Evolutionary conservation across 2,329 filamentous ascomycete genomes (phyloP).

Genomic region (Gaeumannomyces sp.): DNA sequence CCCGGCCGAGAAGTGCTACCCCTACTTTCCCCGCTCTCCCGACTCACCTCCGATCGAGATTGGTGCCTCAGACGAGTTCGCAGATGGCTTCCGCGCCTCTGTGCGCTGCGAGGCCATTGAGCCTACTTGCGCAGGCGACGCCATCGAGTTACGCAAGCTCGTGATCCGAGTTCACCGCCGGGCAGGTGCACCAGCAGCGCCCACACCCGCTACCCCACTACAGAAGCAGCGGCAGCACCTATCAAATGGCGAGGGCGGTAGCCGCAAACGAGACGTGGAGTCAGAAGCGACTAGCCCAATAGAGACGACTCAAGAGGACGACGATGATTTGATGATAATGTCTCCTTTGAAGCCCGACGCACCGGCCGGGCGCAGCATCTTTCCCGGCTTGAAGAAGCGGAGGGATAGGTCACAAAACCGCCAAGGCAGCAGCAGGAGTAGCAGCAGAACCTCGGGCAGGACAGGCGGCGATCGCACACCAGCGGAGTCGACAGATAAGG

Average conservation of each 20-base stretch:
- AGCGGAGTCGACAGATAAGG: background rate
- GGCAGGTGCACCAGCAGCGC: constrained; percentile 4
- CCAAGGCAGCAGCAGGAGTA: constrained; percentile 5
- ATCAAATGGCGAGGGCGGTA: background rate
- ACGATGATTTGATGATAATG: constrained; percentile 17
- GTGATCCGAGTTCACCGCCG: constrained; percentile 40
- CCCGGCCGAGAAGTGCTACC: constrained; percentile 75
- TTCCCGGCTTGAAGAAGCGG: background rate
- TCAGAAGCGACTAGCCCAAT: background rate
- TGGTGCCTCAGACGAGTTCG: constrained; percentile 59
- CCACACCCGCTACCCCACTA: background rate
- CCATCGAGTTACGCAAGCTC: constrained; percentile 71
- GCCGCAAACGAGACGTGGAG: background rate
- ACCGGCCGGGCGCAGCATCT: constrained; percentile 10
- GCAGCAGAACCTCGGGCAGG: background rate
- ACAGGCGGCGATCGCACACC: background rate
- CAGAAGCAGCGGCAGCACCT: background rate
- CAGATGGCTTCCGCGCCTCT: constrained; percentile 60
- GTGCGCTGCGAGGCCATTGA: constrained; percentile 60
- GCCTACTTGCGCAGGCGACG: constrained; percentile 47
- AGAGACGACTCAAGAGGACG: constrained; percentile 5
- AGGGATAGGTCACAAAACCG: constrained; percentile 15
- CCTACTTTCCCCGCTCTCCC: constrained; percentile 68
- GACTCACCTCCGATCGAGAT: constrained; percentile 48
- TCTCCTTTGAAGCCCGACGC: constrained; percentile 10